Conservation (phyloP, 371 early-diverging fungal genomes). For the Actinomucor elegans region DNA sequence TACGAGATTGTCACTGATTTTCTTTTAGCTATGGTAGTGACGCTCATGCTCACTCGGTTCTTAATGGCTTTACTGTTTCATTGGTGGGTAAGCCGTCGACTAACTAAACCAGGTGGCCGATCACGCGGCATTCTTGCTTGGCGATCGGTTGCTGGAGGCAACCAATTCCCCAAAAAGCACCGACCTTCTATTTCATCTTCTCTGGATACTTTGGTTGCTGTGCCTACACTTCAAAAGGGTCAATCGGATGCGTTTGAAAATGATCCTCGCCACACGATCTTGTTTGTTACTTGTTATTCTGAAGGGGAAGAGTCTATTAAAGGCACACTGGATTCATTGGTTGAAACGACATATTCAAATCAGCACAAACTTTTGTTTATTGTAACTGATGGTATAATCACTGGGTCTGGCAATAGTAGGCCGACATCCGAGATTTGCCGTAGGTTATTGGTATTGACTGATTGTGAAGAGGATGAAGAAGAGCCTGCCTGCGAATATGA, state of each 20-base stretch:
- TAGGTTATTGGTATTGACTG: conserved; percentile 55
- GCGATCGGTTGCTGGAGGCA: conserved; percentile 15
- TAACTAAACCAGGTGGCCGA: conserved; percentile 42
- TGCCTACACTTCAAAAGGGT: background rate
- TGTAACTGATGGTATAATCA: conserved; percentile 87
- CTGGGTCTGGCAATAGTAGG: conserved; percentile 74
- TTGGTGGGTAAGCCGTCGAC: conserved; percentile 76
- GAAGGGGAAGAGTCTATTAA: conserved; percentile 86
- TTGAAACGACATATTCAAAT: conserved; percentile 84
- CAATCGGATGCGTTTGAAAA: background rate
- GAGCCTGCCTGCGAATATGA: conserved; percentile 72
- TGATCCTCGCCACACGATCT: conserved; percentile 37
- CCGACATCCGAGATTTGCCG: conserved; percentile 80
- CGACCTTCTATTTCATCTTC: conserved; percentile 3
- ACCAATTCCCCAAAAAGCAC: conserved; percentile 24
- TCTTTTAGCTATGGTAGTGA: conserved; percentile 60
- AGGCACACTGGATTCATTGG: conserved; percentile 90
- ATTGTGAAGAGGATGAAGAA: conserved; percentile 22
- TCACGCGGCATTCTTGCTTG: conserved; percentile 11
- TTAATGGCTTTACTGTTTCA: conserved; percentile 83
- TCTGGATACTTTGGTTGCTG: conserved; percentile 15
- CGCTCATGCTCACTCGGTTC: conserved; percentile 76
- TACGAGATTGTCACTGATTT: conserved; percentile 72
- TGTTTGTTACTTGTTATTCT: conserved; percentile 89
- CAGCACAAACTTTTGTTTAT: conserved; percentile 89